Evolutionary conservation across 2,329 filamentous ascomycete species (phyloP).

Genomic region (Gnomoniopsis smithogilvyi): DNA sequence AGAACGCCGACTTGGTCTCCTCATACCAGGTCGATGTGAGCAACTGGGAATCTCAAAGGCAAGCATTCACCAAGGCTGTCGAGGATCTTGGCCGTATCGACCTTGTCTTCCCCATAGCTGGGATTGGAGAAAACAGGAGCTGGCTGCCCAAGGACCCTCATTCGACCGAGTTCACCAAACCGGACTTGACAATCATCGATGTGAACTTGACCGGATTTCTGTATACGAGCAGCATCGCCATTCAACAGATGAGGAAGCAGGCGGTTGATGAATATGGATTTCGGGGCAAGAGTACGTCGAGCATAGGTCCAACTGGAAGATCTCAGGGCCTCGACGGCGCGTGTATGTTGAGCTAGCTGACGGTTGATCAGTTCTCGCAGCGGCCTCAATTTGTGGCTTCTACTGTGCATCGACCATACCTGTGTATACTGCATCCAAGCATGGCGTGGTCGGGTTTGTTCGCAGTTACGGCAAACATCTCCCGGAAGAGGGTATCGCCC

Average conservation of each 20-base stretch:
- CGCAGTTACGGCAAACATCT: neutral
- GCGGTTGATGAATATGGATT: neutral
- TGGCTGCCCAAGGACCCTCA: neutral
- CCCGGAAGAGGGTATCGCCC: neutral
- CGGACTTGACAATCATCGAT: neutral
- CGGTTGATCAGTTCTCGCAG: neutral
- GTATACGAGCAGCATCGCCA: neutral
- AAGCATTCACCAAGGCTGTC: neutral
- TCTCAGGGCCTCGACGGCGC: neutral
- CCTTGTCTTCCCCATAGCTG: neutral
- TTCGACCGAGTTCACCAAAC: neutral
- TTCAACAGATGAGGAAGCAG: neutral
- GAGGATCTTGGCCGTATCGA: neutral
- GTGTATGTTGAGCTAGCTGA: neutral
- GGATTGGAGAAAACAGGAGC: neutral
- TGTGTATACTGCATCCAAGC: neutral
- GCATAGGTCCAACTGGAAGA: neutral
- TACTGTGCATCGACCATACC: neutral
- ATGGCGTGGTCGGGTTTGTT: neutral
- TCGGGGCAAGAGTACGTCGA: neutral
- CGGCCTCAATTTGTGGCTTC: neutral
- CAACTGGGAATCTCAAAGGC: neutral
- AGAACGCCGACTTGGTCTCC: neutral
- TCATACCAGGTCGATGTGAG: neutral
- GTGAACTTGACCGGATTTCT: neutral